These are phyloP conservation scores for Penstemon eatonii DNA, from an alignment of 257 asterid species.

Conservation along the genomic window DNA sequence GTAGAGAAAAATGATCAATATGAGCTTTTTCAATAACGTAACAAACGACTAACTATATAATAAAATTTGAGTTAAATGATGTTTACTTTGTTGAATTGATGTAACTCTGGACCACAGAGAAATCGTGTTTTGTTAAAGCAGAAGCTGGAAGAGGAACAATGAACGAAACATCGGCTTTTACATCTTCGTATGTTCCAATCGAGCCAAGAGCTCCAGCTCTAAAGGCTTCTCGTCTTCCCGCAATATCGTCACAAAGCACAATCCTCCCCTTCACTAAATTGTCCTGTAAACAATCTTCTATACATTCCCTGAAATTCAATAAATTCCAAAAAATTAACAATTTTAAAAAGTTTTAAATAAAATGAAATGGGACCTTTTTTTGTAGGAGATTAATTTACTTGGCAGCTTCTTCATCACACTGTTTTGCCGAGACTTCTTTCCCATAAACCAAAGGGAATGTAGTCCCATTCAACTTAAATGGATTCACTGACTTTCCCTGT, in stretches of 20 bases:
- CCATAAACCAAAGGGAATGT: neutral
- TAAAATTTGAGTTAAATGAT: too few relatives aligned
- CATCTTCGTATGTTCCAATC: neutral
- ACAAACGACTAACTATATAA: neutral
- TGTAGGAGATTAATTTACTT: constrained; percentile 9
- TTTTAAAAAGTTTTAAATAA: too few relatives aligned
- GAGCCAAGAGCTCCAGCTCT: too few relatives aligned
- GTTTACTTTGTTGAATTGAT: too few relatives aligned
- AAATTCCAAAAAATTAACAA: neutral
- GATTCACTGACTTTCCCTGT: constrained; percentile 36
- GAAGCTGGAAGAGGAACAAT: neutral
- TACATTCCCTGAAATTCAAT: neutral
- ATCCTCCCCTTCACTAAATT: constrained; percentile 4
- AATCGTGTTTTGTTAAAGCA: neutral
- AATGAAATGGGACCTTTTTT: too few relatives aligned
- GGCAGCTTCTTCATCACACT: constrained; percentile 20
- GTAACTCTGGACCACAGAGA: neutral
- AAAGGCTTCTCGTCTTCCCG: too few relatives aligned
- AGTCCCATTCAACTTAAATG: constrained; percentile 35
- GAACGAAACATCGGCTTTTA: neutral
- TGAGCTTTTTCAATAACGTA: neutral
- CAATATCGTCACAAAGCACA: too few relatives aligned
- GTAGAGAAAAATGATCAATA: too few relatives aligned
- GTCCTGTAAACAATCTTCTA: neutral
- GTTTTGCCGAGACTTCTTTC: constrained; percentile 17